Evolutionary conservation across 345 rosid species (phyloP), one percentile per base, ranked within the genome.

Genomic region (Lepidium aucheri): DNA sequence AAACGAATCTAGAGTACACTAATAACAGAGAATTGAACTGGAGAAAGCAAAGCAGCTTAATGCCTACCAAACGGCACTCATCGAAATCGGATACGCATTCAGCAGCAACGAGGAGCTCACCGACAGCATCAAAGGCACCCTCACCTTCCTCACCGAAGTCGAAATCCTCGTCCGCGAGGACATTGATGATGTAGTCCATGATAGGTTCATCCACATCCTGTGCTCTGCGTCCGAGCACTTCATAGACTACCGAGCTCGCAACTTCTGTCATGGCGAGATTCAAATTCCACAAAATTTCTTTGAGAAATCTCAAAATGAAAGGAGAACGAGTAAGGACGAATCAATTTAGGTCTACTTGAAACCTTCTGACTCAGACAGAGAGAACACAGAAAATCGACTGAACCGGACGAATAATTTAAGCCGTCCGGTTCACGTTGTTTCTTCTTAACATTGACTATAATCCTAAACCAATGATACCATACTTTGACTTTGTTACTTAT

Each of bases 141-240:
- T 85, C 93, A 5, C 99, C 99, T 41, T 87, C 92, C 47, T 80
- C 86, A 51, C 97, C 99, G 76, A 88, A 90, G 69, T 94, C 97
- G 81, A 94, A 90, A 77, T 90, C 99, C 49, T 90, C 96, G 68
- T 90, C 97, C 44, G 97, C 99, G 65, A 94, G 97, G 74, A 94
- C 97, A 66, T 90, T 94, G 78, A 90, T 79, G 81, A 94, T 88
- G 87, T 90, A 90, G 20, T 90, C 97, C 62, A 90, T 75, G 64
- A 94, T 90, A 7, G 99, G 99, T 69, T 88, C 86, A 77, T 94
- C 97, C 50, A 94, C 92, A 51, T 85, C 95, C 78, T 78, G 79
- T 34, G 81, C 66, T 45, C 93, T 76, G 53, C 65, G 80, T 45
- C 99, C 97, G 0, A 90, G 87, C 53, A 94, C 95, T 61, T 90